These are phyloP conservation scores for Ambrosiella beaveri DNA, from an alignment of 2,329 filamentous ascomycete species.

Conservation along the genomic window DNA sequence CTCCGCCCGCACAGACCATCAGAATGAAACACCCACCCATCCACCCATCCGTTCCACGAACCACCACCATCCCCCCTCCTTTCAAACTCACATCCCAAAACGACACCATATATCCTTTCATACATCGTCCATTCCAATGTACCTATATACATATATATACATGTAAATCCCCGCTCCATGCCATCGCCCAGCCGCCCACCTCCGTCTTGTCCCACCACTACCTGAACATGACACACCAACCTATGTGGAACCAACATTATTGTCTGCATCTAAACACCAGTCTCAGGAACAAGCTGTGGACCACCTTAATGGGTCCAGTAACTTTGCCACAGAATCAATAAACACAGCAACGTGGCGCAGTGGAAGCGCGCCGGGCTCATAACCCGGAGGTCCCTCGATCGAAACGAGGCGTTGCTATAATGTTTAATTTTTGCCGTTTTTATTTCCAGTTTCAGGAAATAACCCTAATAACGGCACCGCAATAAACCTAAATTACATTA, in stretches of 20 bases:
- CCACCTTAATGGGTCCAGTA: not conserved
- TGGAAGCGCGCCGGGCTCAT: conserved; percentile 14
- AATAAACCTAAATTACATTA: not conserved
- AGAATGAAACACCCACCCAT: not conserved
- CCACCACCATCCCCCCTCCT: not conserved
- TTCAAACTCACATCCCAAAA: not conserved
- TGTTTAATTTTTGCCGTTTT: not conserved
- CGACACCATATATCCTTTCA: not conserved
- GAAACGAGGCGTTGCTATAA: conserved; percentile 13
- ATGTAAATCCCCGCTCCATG: too few species aligned
- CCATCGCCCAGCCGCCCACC: too few species aligned
- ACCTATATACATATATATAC: not conserved
- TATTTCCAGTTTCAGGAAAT: not conserved
- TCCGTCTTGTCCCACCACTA: too few species aligned
- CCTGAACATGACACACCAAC: too few species aligned
- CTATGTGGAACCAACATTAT: too few species aligned
- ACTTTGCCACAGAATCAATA: not conserved
- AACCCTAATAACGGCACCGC: not conserved
- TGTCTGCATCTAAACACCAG: too few species aligned
- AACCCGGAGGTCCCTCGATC: conserved; percentile 13
- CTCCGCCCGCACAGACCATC: not conserved
- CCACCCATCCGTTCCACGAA: not conserved
- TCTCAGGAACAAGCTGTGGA: not conserved
- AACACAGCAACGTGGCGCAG: conserved; percentile 12
- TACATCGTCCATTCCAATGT: not conserved